Percentiles rank a stretch among this genome's conserved stretches.
Evolutionary conservation across 768 basidiomycete genomes (phyloP).

Genomic region (Termitomyces heimii): DNA sequence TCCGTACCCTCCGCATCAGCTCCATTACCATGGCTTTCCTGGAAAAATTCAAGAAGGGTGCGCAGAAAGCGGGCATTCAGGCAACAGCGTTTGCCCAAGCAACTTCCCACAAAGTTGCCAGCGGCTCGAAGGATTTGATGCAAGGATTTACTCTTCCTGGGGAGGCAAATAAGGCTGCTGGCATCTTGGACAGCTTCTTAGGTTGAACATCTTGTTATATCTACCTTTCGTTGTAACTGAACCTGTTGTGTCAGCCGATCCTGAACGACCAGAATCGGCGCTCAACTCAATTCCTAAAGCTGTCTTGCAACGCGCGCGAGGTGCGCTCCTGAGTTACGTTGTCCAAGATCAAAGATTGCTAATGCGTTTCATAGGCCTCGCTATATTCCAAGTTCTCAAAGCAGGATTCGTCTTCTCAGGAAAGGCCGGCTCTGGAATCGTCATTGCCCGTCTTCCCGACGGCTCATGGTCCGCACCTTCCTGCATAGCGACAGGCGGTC

Average conservation of each 20-base stretch:
- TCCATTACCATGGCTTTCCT: slow-evolving; percentile 42
- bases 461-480: slow-evolving; percentile 97
- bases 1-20: background rate
- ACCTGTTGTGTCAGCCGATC: slow-evolving; percentile 57
- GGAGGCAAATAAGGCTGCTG: slow-evolving; percentile 91
- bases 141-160: slow-evolving; percentile 87
- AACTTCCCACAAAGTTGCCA: slow-evolving; percentile 62
- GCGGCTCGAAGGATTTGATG: slow-evolving; percentile 70
- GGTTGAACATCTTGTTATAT: slow-evolving; percentile 38
- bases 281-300: slow-evolving; percentile 93
- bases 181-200: slow-evolving; percentile 86
- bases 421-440: slow-evolving; percentile 89
- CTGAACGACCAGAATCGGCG: slow-evolving; percentile 80
- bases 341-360: background rate
- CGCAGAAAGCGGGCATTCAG: slow-evolving; percentile 76
- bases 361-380: slow-evolving; percentile 55
- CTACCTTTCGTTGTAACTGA: background rate
- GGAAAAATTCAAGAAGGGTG: slow-evolving; percentile 76
- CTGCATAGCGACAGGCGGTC: slow-evolving; percentile 93
- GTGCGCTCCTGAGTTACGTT: slow-evolving; percentile 30
- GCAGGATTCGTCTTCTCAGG: slow-evolving; percentile 95
- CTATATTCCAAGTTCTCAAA: slow-evolving; percentile 90
- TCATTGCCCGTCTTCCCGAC: slow-evolving; percentile 88
- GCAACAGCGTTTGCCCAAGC: slow-evolving; percentile 71
- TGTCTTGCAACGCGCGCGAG: slow-evolving; percentile 84